Evolutionary conservation across 2,329 filamentous ascomycete genomes (phyloP).

Genomic region (Aspergillus pseudotamarii): DNA sequence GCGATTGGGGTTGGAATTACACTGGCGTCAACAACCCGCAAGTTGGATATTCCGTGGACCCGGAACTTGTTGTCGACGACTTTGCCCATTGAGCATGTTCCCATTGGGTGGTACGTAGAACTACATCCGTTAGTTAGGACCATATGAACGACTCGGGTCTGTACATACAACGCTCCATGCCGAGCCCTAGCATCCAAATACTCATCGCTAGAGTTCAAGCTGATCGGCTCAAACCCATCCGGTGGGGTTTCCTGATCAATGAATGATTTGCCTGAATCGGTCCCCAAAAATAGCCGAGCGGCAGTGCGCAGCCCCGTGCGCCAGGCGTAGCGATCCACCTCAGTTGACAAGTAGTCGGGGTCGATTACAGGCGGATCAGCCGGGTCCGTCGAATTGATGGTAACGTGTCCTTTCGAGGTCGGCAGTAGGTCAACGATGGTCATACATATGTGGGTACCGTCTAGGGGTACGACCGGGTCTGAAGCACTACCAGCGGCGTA

Average conservation of each 20-base stretch:
- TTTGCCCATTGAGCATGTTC: slow-evolving; percentile 15
- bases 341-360: slow-evolving; percentile 17
- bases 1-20: slow-evolving; percentile 4
- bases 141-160: not conserved
- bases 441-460: slow-evolving; percentile 16
- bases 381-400: not conserved
- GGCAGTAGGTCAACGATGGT: slow-evolving; percentile 9
- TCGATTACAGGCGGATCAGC: slow-evolving; percentile 6
- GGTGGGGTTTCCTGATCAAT: slow-evolving; percentile 10
- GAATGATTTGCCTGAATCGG: not conserved
- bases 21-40: slow-evolving; percentile 7
- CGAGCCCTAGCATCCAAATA: slow-evolving; percentile 3
- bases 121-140: not conserved
- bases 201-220: not conserved
- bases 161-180: not conserved
- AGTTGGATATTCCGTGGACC: slow-evolving; percentile 11
- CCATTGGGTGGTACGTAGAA: slow-evolving; percentile 13
- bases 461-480: not conserved
- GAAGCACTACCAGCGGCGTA: not conserved
- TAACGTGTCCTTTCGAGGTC: slow-evolving; percentile 15
- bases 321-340: slow-evolving; percentile 12
- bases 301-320: slow-evolving; percentile 12
- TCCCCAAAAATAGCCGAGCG: not conserved
- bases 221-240: not conserved
- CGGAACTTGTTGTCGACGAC: slow-evolving; percentile 16